phyloP scores from a whole-genome alignment of 179 eudicot species.

The Sideroxylon spinosum region DNA sequence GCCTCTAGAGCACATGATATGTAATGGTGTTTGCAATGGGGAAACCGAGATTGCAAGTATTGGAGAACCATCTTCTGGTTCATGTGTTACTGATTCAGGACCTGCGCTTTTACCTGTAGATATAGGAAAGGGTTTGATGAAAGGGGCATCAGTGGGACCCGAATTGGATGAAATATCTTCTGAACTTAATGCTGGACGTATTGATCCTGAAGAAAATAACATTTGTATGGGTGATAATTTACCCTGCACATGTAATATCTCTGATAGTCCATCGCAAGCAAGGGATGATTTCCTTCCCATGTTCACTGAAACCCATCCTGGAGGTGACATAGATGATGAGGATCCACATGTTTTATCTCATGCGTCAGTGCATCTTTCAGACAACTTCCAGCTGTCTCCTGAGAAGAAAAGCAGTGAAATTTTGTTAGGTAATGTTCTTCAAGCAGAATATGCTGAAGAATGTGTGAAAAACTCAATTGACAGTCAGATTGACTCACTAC shows the following conservation, averaged over 20 bases:
- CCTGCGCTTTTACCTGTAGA: conserved; percentile 20
- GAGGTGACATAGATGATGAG: conserved; percentile 26
- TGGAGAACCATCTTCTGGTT: conserved; percentile 31
- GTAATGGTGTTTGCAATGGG: conserved; percentile 13
- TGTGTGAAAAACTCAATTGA: conserved; percentile 18
- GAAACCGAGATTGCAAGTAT: conserved; percentile 6
- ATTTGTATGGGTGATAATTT: conserved; percentile 16
- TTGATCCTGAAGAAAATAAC: conserved; percentile 19
- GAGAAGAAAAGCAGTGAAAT: conserved; percentile 17
- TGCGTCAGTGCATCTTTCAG: conserved; percentile 16
- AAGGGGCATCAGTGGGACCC: conserved; percentile 18
- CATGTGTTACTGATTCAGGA: conserved; percentile 23
- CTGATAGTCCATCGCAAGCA: conserved; percentile 23
- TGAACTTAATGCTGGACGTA: conserved; percentile 11
- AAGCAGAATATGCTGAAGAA: conserved; percentile 23
- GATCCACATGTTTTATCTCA: conserved; percentile 27
- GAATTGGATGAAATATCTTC: conserved; percentile 25
- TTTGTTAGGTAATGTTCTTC: conserved; percentile 18
- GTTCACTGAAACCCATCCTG: conserved; percentile 26
- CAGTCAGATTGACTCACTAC: conserved; percentile 20
- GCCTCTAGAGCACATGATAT: conserved; percentile 20
- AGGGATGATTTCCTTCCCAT: conserved; percentile 23
- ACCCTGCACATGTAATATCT: conserved; percentile 22
- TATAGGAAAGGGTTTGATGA: conserved; percentile 23
- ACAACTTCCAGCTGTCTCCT: conserved; percentile 17